A percentile compares a stretch with the other conserved stretches of the same genome.
These are phyloP conservation scores for Neocatenulostroma microsporum DNA, from an alignment of 2,329 filamentous ascomycete genomes.

Conservation along the genomic window DNA sequence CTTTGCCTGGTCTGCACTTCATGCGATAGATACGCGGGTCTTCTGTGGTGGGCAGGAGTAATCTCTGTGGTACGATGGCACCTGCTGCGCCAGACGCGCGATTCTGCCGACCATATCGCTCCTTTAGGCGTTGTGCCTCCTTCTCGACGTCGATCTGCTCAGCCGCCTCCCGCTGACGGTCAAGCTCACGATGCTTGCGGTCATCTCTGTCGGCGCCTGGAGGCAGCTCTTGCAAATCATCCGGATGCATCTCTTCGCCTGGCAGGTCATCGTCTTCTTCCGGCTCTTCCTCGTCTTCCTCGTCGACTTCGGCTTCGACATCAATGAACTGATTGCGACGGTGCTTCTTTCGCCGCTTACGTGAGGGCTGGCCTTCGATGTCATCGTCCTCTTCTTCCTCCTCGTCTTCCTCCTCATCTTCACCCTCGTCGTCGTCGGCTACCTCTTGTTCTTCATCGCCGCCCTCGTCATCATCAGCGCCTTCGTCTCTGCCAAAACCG, in stretches of 20 bases:
- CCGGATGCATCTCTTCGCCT: slow-evolving; percentile 78
- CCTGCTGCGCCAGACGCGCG: slow-evolving; percentile 61
- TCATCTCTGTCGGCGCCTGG: slow-evolving; percentile 78
- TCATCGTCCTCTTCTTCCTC: slow-evolving; percentile 24
- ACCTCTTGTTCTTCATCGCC: slow-evolving; percentile 31
- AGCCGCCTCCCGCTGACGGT: slow-evolving; percentile 81
- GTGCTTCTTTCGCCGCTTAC: slow-evolving; percentile 69
- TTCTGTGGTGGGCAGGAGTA: slow-evolving; percentile 85
- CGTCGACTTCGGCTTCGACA: slow-evolving; percentile 96
- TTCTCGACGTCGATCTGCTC: slow-evolving; percentile 88
- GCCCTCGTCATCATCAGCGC: slow-evolving; percentile 30
- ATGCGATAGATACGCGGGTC: slow-evolving; percentile 96
- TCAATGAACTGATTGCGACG: slow-evolving; percentile 84
- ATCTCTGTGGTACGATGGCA: slow-evolving; percentile 70
- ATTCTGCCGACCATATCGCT: slow-evolving; percentile 72
- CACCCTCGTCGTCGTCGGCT: slow-evolving; percentile 25
- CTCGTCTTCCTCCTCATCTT: slow-evolving; percentile 28
- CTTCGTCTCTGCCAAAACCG: slow-evolving; percentile 47
- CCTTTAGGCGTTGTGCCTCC: slow-evolving; percentile 75
- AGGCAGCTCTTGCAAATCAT: slow-evolving; percentile 71
- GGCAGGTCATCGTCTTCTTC: slow-evolving; percentile 86
- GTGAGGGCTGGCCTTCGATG: slow-evolving; percentile 52
- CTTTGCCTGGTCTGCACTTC: slow-evolving; percentile 89
- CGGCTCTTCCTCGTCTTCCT: slow-evolving; percentile 76
- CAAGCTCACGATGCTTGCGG: slow-evolving; percentile 84